Conservation (phyloP, 148 eudicot species). For the Vaccinium darrowii region DNA sequence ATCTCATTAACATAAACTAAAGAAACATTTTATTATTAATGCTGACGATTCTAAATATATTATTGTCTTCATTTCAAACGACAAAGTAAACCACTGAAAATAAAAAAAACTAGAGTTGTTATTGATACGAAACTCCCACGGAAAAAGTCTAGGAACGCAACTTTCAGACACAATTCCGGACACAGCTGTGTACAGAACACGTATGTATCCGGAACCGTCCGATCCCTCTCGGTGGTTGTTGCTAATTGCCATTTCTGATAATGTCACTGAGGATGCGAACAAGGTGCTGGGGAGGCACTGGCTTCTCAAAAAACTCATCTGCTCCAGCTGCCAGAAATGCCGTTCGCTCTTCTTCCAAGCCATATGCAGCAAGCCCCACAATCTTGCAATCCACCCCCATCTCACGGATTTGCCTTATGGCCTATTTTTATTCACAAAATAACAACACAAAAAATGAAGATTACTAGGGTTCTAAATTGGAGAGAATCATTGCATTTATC, state of each 20-base stretch:
- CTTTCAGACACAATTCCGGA: neutral
- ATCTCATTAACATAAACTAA: neutral
- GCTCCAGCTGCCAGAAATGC: slow-evolving; percentile 6
- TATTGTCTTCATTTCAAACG: neutral
- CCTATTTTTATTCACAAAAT: neutral
- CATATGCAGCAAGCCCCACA: neutral
- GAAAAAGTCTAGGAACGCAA: too few relatives aligned
- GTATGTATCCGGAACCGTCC: too few relatives aligned
- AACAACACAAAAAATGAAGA: neutral
- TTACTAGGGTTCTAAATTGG: neutral
- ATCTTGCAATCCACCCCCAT: slow-evolving; percentile 1
- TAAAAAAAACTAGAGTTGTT: too few relatives aligned
- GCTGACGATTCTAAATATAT: neutral
- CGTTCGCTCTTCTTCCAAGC: neutral
- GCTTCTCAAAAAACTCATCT: slow-evolving; percentile 2
- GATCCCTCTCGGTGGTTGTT: too few relatives aligned
- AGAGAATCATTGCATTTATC: too few relatives aligned
- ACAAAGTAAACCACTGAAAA: too few relatives aligned
- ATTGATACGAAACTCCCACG: too few relatives aligned
- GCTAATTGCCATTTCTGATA: neutral
- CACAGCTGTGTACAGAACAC: too few relatives aligned
- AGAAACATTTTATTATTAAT: neutral
- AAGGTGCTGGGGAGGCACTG: neutral
- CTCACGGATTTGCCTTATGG: neutral
- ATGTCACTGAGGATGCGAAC: neutral